Evolutionary conservation across 768 basidiomycete genomes (phyloP).

Genomic region (Leucogyrophana mollusca): DNA sequence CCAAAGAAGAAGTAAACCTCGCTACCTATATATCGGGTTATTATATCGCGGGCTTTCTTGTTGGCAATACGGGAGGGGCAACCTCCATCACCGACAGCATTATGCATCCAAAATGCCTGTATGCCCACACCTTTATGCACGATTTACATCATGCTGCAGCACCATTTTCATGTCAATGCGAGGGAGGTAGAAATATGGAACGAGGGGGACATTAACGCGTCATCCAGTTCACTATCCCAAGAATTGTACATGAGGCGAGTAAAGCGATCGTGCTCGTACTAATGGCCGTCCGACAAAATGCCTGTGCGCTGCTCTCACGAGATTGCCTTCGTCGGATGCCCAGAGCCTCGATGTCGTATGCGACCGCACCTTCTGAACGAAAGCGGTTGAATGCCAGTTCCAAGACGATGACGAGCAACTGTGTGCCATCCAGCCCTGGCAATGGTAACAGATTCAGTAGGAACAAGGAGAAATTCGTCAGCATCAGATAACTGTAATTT

Average conservation of each 20-base stretch:
- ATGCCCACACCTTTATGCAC: conserved; percentile 9
- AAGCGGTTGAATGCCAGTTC: conserved; percentile 17
- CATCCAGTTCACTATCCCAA: conserved; percentile 17
- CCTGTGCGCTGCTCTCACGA: conserved; percentile 13
- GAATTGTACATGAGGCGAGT: conserved; percentile 17
- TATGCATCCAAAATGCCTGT: conserved; percentile 7
- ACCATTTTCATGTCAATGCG: no score
- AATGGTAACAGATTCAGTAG: conserved; percentile 82
- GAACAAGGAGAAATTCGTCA: conserved; percentile 75
- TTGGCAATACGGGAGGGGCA: background rate
- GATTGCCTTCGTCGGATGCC: background rate
- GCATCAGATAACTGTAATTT: conserved; percentile 53
- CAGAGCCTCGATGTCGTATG: conserved; percentile 21
- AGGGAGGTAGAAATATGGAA: no score
- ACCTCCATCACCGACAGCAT: conserved; percentile 1
- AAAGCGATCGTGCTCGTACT: conserved; percentile 18
- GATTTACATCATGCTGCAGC: no score
- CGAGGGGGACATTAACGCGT: conserved; percentile 10
- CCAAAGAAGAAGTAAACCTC: conserved; percentile 72
- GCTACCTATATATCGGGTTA: no score
- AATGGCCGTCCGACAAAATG: conserved; percentile 13
- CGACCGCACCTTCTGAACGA: conserved; percentile 1
- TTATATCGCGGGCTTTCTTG: conserved; percentile 6
- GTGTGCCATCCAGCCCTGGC: conserved; percentile 66
- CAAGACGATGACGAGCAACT: conserved; percentile 43